These are phyloP conservation scores for Sporothrix luriei DNA, from an alignment of 2,329 filamentous ascomycete genomes.

Conservation along the genomic window DNA sequence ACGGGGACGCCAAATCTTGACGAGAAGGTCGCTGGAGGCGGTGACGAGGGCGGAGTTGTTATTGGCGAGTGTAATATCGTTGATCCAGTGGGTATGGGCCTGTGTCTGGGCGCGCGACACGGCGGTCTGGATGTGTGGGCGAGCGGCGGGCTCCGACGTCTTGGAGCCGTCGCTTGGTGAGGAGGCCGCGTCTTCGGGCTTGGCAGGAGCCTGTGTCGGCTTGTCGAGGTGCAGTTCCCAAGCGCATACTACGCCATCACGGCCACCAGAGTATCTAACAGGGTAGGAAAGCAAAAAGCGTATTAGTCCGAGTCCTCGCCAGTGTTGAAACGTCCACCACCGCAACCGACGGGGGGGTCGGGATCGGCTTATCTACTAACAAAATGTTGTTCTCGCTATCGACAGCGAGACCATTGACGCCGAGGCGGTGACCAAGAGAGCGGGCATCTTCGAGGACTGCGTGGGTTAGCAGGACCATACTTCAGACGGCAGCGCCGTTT, in stretches of 20 bases:
- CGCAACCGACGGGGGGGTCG: background rate
- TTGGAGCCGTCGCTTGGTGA: slow-evolving; percentile 7
- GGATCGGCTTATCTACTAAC: slow-evolving; percentile 57
- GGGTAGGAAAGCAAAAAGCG: background rate
- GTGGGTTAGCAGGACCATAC: slow-evolving; percentile 33
- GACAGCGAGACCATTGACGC: slow-evolving; percentile 91
- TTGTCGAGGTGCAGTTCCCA: slow-evolving; percentile 85
- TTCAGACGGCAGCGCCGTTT: background rate
- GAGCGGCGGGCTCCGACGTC: slow-evolving; percentile 36
- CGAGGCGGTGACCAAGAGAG: slow-evolving; percentile 81
- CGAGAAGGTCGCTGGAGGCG: slow-evolving; percentile 89
- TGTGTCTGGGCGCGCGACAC: slow-evolving; percentile 64
- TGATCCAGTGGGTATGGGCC: slow-evolving; percentile 95
- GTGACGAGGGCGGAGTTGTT: slow-evolving; percentile 80
- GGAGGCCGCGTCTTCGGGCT: slow-evolving; percentile 38
- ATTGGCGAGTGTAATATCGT: slow-evolving; percentile 81
- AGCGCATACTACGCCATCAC: slow-evolving; percentile 92
- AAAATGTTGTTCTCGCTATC: slow-evolving; percentile 81
- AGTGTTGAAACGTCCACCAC: background rate
- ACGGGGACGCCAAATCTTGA: slow-evolving; percentile 87
- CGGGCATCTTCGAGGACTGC: slow-evolving; percentile 63
- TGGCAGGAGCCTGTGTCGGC: slow-evolving; percentile 19
- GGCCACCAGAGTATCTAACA: slow-evolving; percentile 85
- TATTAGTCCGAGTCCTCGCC: background rate
- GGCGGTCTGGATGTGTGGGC: slow-evolving; percentile 47